Evolutionary conservation across 2,329 filamentous ascomycete species (phyloP), one percentile per base, ranked within the genome.

Genomic region (Lachnellula occidentalis): DNA sequence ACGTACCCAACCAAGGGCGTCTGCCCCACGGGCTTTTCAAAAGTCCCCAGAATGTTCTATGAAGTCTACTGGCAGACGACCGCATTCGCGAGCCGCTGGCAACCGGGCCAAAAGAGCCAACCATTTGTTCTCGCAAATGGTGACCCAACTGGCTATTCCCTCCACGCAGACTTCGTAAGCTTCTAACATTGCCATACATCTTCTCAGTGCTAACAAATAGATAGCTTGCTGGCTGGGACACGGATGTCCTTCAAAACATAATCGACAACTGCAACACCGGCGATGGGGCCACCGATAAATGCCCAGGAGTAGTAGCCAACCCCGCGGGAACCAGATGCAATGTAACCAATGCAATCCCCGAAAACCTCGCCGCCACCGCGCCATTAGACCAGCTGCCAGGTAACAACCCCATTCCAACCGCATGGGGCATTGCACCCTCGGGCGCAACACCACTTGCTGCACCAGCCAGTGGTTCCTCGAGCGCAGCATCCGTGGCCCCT

Each of bases 61-160:
- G 90, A 96, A 74, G 90, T 87, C 45, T 95, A 95, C 70, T 95
- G 85, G 81, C 76, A 86, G 68, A 94, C 89, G 11, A 72, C 80
- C 41, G 76, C 76, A 2, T 95, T 88, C 71, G 74, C 74, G 37
- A 77, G 77, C 58, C 73, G 79, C 34, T 74, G 79, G 17, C 89
- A 90, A 52, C 73, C 81, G 60, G 87, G 87, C 53, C 61, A 75
- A 80, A 58, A 69, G 74, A 27, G 76, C 78, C 45, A 81, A 89
- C 48, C 83, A 87, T 96, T 94, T 65, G 78, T 91, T 50, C 74
- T 95, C 50, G 76, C 90, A 52, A 90, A 91, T 63, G 89, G 90
- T 56, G 91, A 96, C 66, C 77, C 80, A 27, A 85, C 85, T 62
- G 86, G 90, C 46, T 88, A 79, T 63, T 83, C 86, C 45, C 89